A percentile compares a stretch with the other conserved stretches of the same genome.
These are phyloP conservation scores for Punctularia strigosozonata DNA, from an alignment of 768 basidiomycete genomes.

Conservation along the genomic window DNA sequence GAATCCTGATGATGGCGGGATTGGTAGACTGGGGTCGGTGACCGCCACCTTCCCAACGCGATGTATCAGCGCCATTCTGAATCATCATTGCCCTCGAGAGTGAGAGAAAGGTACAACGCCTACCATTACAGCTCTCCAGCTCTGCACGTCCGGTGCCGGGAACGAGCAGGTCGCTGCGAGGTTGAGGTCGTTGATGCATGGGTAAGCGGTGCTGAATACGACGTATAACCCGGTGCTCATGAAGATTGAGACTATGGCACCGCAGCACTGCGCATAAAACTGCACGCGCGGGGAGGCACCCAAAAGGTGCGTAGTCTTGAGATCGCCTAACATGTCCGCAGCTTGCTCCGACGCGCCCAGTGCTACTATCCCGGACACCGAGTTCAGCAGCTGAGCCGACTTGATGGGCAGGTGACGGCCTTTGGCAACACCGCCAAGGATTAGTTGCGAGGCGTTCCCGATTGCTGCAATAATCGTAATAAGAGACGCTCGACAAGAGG, in stretches of 20 bases:
- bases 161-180: conserved; percentile 9
- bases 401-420: conserved; percentile 5
- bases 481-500: too few relatives aligned
- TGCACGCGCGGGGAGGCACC: conserved; percentile 14
- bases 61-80: too few relatives aligned
- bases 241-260: conserved; percentile 16
- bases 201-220: conserved; percentile 11
- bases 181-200: conserved; percentile 12
- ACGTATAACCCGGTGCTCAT: conserved; percentile 13
- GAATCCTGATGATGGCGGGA: conserved; percentile 10
- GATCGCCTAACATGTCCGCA: conserved; percentile 13
- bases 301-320: conserved; percentile 14
- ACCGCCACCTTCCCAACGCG: too few relatives aligned
- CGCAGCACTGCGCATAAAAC: conserved; percentile 14
- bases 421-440: conserved; percentile 13
- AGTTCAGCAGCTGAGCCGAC: conserved; percentile 12
- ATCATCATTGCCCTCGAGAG: too few relatives aligned
- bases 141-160: conserved; percentile 12
- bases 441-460: conserved; percentile 2
- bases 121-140: conserved; percentile 11
- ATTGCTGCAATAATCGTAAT: too few relatives aligned
- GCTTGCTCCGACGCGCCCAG: conserved; percentile 13
- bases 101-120: too few relatives aligned
- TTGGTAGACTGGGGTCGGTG: conserved; percentile 8
- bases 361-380: conserved; percentile 11